Percentiles rank a stretch among this genome's conserved stretches.
Evolutionary conservation across 805 yeast species (phyloP).

Genomic region (Tetrapisispora namnaoensis): DNA sequence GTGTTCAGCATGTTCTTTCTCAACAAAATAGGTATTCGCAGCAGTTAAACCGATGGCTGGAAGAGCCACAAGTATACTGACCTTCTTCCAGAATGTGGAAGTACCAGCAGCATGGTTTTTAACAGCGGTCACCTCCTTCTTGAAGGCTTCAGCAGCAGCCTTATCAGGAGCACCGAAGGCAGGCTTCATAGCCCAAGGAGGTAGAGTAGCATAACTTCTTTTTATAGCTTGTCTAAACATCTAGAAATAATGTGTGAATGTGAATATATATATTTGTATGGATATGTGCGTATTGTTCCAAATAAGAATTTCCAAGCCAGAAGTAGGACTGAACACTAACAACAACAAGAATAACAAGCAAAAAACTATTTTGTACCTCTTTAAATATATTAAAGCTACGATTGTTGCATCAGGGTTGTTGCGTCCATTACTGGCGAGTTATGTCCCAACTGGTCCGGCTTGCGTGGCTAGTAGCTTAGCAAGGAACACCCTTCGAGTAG

Average conservation of each 20-base stretch:
- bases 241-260: not conserved
- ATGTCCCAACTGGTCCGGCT: no score
- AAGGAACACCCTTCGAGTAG: no score
- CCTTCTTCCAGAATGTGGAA: conserved; percentile 74
- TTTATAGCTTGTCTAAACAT: conserved; percentile 38
- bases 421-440: no score
- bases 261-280: not conserved
- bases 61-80: conserved; percentile 67
- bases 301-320: no score
- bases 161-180: conserved; percentile 37
- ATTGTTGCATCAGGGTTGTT: no score
- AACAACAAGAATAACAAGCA: no score
- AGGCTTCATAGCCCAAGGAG: conserved; percentile 37
- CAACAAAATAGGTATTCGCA: conserved; percentile 71
- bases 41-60: conserved; percentile 76
- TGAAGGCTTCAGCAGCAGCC: conserved; percentile 65
- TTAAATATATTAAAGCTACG: no score
- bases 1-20: conserved; percentile 84
- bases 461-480: no score
- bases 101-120: conserved; percentile 73
- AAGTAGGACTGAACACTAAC: no score
- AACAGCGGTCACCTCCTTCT: conserved; percentile 50
- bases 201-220: conserved; percentile 30
- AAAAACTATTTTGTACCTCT: no score
- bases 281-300: not conserved